These are phyloP conservation scores for Blastobotrys attinorum DNA, from an alignment of 805 yeast species.

Conservation along the genomic window DNA sequence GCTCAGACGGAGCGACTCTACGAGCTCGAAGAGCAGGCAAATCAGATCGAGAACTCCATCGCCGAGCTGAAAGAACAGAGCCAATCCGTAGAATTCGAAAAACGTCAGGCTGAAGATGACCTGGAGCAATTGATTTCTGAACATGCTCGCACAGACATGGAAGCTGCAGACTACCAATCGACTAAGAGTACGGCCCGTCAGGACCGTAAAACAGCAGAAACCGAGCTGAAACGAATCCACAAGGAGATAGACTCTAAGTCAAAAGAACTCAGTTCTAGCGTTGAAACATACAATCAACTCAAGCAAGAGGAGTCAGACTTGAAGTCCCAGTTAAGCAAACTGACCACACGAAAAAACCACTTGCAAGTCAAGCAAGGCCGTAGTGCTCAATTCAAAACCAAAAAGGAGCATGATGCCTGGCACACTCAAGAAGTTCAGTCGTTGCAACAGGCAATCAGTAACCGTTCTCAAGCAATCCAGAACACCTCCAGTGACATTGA, in stretches of 20 bases:
- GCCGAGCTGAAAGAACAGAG: conserved; percentile 40
- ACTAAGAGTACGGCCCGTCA: conserved; percentile 14
- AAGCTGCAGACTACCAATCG: conserved; percentile 26
- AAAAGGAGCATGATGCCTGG: conserved; percentile 62
- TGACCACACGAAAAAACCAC: conserved; percentile 48
- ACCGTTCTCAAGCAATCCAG: conserved; percentile 23
- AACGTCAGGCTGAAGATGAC: conserved; percentile 44
- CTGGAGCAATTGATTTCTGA: conserved; percentile 31
- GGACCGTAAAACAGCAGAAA: conserved; percentile 23
- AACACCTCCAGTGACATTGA: neutral
- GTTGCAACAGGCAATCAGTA: conserved; percentile 27
- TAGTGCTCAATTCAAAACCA: conserved; percentile 47
- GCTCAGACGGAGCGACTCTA: conserved; percentile 4
- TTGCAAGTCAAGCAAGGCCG: conserved; percentile 68
- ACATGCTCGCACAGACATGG: conserved; percentile 31
- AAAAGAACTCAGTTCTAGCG: conserved; percentile 4
- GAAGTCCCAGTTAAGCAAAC: conserved; percentile 34
- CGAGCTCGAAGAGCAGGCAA: conserved; percentile 8
- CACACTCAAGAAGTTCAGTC: conserved; percentile 43
- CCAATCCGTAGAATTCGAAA: conserved; percentile 49
- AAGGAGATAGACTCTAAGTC: conserved; percentile 9
- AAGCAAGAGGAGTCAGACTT: conserved; percentile 34
- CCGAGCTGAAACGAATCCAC: conserved; percentile 31
- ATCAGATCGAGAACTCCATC: conserved; percentile 24
- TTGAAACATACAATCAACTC: conserved; percentile 19